Evolutionary conservation across 352 stramenopile species (phyloP).

Genomic region (Phytophthora pinifolia): DNA sequence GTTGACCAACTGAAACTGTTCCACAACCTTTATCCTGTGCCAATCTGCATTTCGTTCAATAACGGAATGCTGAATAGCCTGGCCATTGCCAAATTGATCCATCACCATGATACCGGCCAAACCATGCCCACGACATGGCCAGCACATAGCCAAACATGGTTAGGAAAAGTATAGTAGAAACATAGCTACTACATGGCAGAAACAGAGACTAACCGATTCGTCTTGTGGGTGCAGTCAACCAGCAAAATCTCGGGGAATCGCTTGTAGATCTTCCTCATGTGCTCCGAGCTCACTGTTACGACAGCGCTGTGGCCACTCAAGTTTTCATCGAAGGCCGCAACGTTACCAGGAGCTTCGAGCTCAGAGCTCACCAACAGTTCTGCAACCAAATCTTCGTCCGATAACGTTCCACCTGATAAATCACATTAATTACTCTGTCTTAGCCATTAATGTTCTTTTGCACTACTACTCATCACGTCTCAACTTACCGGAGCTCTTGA

Average conservation of each 20-base stretch:
- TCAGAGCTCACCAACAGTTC: constrained; percentile 10
- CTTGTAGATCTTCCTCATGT: constrained; percentile 7
- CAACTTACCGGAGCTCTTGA: constrained; percentile 9
- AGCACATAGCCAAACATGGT: constrained; percentile 2
- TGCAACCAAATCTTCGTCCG: constrained; percentile 10
- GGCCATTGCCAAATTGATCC: constrained; percentile 5
- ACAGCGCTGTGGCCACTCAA: background rate
- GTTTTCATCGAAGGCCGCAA: constrained; percentile 1
- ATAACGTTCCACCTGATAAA: background rate
- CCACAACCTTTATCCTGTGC: constrained; percentile 5
- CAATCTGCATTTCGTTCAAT: constrained; percentile 14
- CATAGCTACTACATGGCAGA: background rate
- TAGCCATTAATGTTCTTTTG: background rate
- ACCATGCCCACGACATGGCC: constrained; percentile 10
- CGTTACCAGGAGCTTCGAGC: background rate
- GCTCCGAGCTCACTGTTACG: constrained; percentile 1
- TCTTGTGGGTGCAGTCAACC: constrained; percentile 20
- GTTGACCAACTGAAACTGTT: constrained; percentile 1
- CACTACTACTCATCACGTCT: too few species aligned
- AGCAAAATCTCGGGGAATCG: constrained; percentile 9
- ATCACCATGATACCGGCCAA: constrained; percentile 11
- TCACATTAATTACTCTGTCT: too few species aligned
- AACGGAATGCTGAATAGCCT: constrained; percentile 5
- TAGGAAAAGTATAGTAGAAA: background rate
- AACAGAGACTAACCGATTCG: constrained; percentile 4